Base-by-base conservation (phyloP, 805 yeast species). In the Saccharomycopsis lassenensis region DNA sequence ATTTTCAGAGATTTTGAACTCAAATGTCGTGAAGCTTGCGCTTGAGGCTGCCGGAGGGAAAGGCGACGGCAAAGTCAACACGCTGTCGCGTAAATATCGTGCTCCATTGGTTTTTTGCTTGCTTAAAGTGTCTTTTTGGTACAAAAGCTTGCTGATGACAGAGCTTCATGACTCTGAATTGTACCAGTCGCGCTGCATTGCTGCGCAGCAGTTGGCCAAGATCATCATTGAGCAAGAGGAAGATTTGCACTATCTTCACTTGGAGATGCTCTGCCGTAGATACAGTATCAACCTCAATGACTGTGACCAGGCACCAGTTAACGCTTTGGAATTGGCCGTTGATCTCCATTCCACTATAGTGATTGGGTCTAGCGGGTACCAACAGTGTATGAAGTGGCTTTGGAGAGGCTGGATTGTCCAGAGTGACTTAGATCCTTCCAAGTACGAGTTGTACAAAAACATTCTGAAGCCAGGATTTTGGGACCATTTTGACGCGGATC, bases 401-500 rank as follows among this genome's bases (percentile, higher is more conserved):
- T 85, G 95, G 95, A 63, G 87, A 39, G 95, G 95, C 20, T 83
- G 94, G 94, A 81, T 85, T 44, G 67, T 81, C 34, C 94, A 84
- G 56, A 70, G 79, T 16, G 71, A 75, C 8, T 55, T 54, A 10
- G 84, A 83, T 51, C 83, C 91, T 4, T 66, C 70, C 17, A 73
- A 75, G 11, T 85, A 79, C 48, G 76, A 72, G 18, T 50, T 77
- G 38, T 83, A 78, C 54, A 69, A 65, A 43, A 74, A 74, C 1
- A 69, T 76, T 10, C 63, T 74, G 1, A 71, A 75, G 17, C 59
- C 74, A 4, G 59, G 65, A 10, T 60, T 81, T 40, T 45, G 57
- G 36, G 55, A 68, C 2, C 95, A 85, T 56, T 83, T 82, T 47
- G 75, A 78, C 47, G 89, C 94, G 0, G 84, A 77, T 35, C 64